Evolutionary conservation across 768 basidiomycete genomes (phyloP).

Genomic region (Agrocybe pediades): DNA sequence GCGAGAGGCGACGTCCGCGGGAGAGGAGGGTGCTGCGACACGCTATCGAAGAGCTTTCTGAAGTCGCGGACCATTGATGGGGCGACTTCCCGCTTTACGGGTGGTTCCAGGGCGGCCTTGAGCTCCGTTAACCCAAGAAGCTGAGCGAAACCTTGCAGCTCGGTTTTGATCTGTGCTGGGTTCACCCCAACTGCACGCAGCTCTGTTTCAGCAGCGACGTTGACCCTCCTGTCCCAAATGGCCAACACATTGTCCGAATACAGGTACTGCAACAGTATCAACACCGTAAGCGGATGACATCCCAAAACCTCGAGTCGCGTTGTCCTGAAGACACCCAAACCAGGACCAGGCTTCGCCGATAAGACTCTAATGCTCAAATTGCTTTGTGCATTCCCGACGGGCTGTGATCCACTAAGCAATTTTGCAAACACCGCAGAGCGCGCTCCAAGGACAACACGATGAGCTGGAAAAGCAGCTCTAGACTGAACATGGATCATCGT

Average conservation of each 20-base stretch:
- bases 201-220: slow-evolving; percentile 50
- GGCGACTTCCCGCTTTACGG: slow-evolving; percentile 54
- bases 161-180: slow-evolving; percentile 53
- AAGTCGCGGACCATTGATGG: slow-evolving; percentile 56
- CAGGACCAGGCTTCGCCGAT: slow-evolving; percentile 23
- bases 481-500: slow-evolving; percentile 46
- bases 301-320: slow-evolving; percentile 48
- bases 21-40: slow-evolving; percentile 21
- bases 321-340: slow-evolving; percentile 21
- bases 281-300: slow-evolving; percentile 63
- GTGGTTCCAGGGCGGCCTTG: slow-evolving; percentile 53
- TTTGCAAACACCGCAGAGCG: slow-evolving; percentile 50
- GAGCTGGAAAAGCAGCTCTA: slow-evolving; percentile 55
- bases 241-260: slow-evolving; percentile 85
- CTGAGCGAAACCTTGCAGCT: slow-evolving; percentile 61
- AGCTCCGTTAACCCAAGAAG: slow-evolving; percentile 62
- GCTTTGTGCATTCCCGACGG: slow-evolving; percentile 24
- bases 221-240: slow-evolving; percentile 82
- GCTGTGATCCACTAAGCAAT: slow-evolving; percentile 37
- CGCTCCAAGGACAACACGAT: slow-evolving; percentile 65
- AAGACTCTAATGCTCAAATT: slow-evolving; percentile 23
- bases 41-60: slow-evolving; percentile 44
- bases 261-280: slow-evolving; percentile 82
- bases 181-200: slow-evolving; percentile 42
- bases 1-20: slow-evolving; percentile 30